phyloP scores from a whole-genome alignment of 1,284 basidiomycete species.

The Laetiporus sulphureus region DNA sequence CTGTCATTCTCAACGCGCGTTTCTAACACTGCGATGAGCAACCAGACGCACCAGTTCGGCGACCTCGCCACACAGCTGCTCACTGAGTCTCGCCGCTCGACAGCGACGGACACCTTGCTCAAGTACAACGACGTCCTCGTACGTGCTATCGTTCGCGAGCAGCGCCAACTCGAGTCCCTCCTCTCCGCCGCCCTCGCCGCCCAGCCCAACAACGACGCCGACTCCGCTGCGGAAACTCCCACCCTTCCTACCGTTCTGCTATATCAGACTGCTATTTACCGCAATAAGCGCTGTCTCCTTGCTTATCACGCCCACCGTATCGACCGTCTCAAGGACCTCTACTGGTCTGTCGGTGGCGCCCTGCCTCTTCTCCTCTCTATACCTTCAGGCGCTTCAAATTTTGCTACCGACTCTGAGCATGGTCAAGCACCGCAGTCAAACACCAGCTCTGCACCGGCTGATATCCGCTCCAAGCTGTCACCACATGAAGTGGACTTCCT shows the following conservation, averaged over 20 bases:
- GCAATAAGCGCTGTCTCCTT: conserved; percentile 91
- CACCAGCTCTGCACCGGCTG: conserved; percentile 23
- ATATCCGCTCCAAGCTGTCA: conserved; percentile 73
- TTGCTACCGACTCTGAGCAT: conserved; percentile 2
- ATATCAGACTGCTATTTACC: conserved; percentile 80
- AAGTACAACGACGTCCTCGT: conserved; percentile 93
- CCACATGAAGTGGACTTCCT: conserved; percentile 92
- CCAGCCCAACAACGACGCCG: conserved; percentile 32
- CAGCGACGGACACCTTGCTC: conserved; percentile 74
- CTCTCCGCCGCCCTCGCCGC: conserved; percentile 37
- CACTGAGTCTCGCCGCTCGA: conserved; percentile 79
- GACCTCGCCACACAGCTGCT: conserved; percentile 88
- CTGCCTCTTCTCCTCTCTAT: conserved; percentile 80
- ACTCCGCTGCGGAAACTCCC: conserved; percentile 26
- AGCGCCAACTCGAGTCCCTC: conserved; percentile 78
- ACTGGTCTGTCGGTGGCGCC: conserved; percentile 92
- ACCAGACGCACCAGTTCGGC: conserved; percentile 49
- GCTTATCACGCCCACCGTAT: conserved; percentile 87
- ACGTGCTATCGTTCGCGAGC: conserved; percentile 83
- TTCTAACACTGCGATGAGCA: conserved; percentile 13
- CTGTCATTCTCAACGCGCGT: neutral
- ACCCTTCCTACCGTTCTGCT: conserved; percentile 71
- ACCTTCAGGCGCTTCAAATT: conserved; percentile 18
- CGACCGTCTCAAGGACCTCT: conserved; percentile 77
- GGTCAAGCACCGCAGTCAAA: no score